Conservation (phyloP, 305 asterid genomes). For the Lippia alba region DNA sequence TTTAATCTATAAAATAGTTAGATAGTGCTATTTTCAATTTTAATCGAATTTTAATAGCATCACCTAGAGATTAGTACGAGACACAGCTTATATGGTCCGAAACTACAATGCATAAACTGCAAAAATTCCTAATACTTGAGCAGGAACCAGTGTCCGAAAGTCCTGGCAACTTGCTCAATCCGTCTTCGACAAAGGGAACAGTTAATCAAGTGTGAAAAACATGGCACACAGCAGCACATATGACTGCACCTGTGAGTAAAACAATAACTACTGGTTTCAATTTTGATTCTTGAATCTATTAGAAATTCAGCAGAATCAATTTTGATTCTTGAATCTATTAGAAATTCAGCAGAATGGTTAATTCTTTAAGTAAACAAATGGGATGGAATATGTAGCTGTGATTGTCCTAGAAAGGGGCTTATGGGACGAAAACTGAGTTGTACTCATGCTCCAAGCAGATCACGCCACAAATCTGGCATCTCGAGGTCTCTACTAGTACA, state of each 20-base stretch:
- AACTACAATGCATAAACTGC: too few relatives aligned
- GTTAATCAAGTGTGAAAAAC: constrained; percentile 84
- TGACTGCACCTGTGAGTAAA: constrained; percentile 90
- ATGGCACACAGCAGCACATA: constrained; percentile 93
- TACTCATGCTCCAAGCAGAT: constrained; percentile 96
- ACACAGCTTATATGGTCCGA: background rate
- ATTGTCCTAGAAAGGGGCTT: constrained; percentile 54
- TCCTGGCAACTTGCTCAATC: constrained; percentile 77
- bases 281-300: constrained; percentile 12
- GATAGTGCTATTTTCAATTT: constrained; percentile 12
- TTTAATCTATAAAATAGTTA: background rate
- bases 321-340: background rate
- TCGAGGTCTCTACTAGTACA: constrained; percentile 52
- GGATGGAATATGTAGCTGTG: too few relatives aligned
- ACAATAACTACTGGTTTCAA: constrained; percentile 13
- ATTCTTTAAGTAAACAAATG: constrained; percentile 6
- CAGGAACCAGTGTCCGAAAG: constrained; percentile 75
- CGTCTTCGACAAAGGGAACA: constrained; percentile 94
- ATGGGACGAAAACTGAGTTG: constrained; percentile 96
- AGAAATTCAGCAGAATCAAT: too few relatives aligned
- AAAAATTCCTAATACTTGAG: background rate
- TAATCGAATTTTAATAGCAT: constrained; percentile 1
- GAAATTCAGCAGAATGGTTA: background rate
- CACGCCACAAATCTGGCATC: constrained; percentile 91
- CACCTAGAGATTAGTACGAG: too few relatives aligned